Percentiles rank a stretch among this genome's conserved stretches.
These are phyloP conservation scores for Mortierella hygrophila DNA, from an alignment of 192 early-diverging fungal genomes.

Conservation along the genomic window DNA sequence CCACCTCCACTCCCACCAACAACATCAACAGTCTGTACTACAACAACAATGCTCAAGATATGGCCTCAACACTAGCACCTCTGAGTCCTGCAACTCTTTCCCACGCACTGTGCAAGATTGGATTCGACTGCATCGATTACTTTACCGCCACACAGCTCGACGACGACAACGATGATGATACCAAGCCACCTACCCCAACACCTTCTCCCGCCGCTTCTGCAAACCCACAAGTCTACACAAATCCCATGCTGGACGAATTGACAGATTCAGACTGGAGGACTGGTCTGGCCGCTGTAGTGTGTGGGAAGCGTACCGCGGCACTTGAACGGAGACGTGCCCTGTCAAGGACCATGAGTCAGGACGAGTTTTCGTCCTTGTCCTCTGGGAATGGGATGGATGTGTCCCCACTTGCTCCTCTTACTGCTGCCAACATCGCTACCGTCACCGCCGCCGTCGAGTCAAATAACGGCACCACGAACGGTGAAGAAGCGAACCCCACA, in stretches of 20 bases:
- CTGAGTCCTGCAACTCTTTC: slow-evolving; percentile 30
- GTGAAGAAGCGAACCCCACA: not conserved
- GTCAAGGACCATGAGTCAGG: slow-evolving; percentile 29
- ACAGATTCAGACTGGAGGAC: slow-evolving; percentile 26
- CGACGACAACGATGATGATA: slow-evolving; percentile 17
- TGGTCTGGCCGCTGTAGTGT: slow-evolving; percentile 33
- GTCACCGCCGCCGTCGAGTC: not conserved
- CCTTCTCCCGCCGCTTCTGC: not conserved
- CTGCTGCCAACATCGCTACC: not conserved
- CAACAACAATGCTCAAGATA: not conserved
- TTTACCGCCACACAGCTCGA: slow-evolving; percentile 31
- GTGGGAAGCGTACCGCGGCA: slow-evolving; percentile 43
- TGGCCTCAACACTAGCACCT: not conserved
- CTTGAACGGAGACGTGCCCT: slow-evolving; percentile 34
- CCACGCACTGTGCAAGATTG: slow-evolving; percentile 48
- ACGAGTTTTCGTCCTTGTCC: slow-evolving; percentile 2
- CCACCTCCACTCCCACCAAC: not conserved
- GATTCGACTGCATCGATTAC: slow-evolving; percentile 53
- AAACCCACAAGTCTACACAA: slow-evolving; percentile 7
- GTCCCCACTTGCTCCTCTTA: not conserved
- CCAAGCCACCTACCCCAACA: slow-evolving; percentile 6
- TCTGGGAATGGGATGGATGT: not conserved
- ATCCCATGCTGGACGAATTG: slow-evolving; percentile 24
- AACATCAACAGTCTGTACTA: slow-evolving; percentile 3
- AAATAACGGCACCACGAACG: not conserved